Conservation (phyloP, 2,329 filamentous ascomycete species). For the Stromatinia cepivora region DNA sequence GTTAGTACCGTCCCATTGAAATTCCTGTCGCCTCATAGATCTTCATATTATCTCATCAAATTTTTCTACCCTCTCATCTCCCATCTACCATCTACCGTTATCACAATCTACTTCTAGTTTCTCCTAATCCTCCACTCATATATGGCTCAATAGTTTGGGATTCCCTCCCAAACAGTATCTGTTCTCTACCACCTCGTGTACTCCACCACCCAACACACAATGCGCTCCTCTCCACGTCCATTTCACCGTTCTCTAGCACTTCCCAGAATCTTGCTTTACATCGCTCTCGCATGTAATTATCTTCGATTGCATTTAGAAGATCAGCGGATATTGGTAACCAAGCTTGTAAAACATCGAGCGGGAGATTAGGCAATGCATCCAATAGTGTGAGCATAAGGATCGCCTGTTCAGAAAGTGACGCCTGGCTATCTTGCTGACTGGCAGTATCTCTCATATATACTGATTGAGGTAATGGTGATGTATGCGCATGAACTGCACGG, state of each 20-base stretch:
- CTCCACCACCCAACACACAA: conserved; percentile 70
- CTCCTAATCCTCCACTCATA: conserved; percentile 39
- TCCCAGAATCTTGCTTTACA: conserved; percentile 68
- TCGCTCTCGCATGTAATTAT: conserved; percentile 54
- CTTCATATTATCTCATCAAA: conserved; percentile 2
- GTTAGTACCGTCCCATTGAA: neutral
- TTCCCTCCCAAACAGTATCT: conserved; percentile 33
- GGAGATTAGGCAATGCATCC: conserved; percentile 63
- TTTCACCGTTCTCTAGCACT: conserved; percentile 61
- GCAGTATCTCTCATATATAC: conserved; percentile 39
- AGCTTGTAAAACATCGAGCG: conserved; percentile 59
- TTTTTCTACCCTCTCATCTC: neutral
- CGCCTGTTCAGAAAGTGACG: conserved; percentile 59
- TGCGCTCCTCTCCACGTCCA: conserved; percentile 68
- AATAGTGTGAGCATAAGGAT: conserved; percentile 63
- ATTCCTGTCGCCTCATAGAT: neutral
- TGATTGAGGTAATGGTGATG: conserved; percentile 43
- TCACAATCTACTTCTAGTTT: conserved; percentile 34
- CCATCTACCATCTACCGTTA: neutral
- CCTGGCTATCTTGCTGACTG: conserved; percentile 32
- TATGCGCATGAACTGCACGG: conserved; percentile 56
- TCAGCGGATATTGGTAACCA: conserved; percentile 65
- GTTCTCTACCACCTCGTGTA: conserved; percentile 45
- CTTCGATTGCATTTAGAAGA: conserved; percentile 57
- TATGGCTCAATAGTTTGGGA: conserved; percentile 29